Evolutionary conservation across 176 grass and related monocot species (phyloP).

Genomic region (Stipa capillata): DNA sequence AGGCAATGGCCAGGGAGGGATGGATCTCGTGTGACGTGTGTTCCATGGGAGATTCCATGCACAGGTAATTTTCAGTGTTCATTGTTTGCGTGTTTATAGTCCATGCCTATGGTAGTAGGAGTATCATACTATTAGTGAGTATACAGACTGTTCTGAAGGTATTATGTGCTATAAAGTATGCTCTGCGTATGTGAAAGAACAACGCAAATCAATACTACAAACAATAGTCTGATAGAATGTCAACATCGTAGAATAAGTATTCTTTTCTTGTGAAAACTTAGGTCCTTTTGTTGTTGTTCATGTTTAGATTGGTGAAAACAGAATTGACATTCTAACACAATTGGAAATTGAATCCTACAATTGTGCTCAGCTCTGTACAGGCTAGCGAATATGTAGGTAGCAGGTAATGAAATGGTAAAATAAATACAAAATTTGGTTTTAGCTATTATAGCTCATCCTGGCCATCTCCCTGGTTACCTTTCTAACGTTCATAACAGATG

Average conservation of each 20-base stretch:
- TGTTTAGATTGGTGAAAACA: not conserved
- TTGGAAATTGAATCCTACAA: not conserved
- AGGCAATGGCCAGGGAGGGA: conserved; percentile 45
- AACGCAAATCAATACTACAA: not conserved
- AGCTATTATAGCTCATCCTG: too few relatives aligned
- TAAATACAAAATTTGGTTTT: not conserved
- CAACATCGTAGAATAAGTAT: not conserved
- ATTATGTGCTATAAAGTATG: not conserved
- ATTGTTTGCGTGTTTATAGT: not conserved
- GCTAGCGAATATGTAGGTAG: not conserved
- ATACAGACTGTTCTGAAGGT: not conserved
- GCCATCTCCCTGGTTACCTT: too few relatives aligned
- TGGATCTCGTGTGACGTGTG: conserved; percentile 31
- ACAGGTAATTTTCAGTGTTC: conserved; percentile 43
- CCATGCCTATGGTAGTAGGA: not conserved
- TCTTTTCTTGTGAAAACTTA: not conserved
- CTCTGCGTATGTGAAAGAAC: not conserved
- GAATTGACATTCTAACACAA: not conserved
- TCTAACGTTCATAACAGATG: too few relatives aligned
- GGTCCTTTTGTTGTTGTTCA: not conserved
- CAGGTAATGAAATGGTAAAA: not conserved
- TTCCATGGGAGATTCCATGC: conserved; percentile 53
- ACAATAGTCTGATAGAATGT: not conserved
- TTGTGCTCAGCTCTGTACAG: not conserved
- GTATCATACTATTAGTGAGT: not conserved